These are phyloP conservation scores for Panaeolus cyanescens DNA, from an alignment of 768 basidiomycete genomes.

Conservation along the genomic window DNA sequence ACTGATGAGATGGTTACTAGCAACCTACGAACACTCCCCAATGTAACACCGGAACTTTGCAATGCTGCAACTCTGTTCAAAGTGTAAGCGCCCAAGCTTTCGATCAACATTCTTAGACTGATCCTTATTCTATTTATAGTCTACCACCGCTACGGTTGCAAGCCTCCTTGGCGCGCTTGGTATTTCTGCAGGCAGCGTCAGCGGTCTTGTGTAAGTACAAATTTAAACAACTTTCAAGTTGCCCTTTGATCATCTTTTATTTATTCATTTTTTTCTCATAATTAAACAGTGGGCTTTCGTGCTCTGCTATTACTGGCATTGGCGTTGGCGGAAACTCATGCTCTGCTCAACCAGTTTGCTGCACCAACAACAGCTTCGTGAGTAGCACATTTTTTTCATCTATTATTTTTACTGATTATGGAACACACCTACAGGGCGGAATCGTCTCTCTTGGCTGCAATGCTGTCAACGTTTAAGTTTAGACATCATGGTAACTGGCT, in stretches of 20 bases:
- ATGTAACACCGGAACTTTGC: not conserved
- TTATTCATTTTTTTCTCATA: not conserved
- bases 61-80: not conserved
- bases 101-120: not conserved
- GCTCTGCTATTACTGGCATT: not conserved
- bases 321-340: constrained; percentile 28
- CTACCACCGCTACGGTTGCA: not conserved
- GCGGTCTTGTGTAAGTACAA: constrained; percentile 19
- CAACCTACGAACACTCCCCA: not conserved
- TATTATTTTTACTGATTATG: not conserved
- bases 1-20: not conserved
- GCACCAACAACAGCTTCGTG: constrained; percentile 28
- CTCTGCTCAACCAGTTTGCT: constrained; percentile 31
- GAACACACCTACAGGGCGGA: constrained; percentile 19
- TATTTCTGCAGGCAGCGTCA: constrained; percentile 11
- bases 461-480: constrained; percentile 28
- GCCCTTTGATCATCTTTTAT: not conserved
- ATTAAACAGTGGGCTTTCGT: not conserved
- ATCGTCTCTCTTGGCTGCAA: constrained; percentile 30
- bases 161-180: not conserved
- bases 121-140: not conserved
- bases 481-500: not conserved
- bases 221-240: too few relatives aligned
- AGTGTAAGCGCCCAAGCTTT: not conserved
- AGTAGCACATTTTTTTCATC: not conserved